These are phyloP conservation scores for Gaeumannomyces sp. DNA, from an alignment of 2,329 filamentous ascomycete species.

Conservation along the genomic window DNA sequence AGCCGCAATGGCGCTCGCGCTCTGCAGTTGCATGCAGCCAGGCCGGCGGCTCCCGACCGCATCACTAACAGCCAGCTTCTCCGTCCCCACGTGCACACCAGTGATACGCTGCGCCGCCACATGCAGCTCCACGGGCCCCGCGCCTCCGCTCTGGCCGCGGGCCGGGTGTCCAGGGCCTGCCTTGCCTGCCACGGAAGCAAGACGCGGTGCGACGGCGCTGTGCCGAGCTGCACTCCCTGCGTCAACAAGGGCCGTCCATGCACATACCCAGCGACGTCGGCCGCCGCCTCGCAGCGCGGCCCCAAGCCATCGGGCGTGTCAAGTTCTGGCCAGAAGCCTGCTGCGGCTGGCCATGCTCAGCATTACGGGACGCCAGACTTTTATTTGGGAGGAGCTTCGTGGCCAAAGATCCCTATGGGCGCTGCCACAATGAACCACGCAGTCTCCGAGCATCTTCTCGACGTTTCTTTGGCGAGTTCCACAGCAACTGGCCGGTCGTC, in stretches of 20 bases:
- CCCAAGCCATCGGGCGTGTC: neutral
- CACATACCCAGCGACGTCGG: neutral
- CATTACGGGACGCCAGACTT: too few species aligned
- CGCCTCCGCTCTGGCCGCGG: neutral
- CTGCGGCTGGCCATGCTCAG: neutral
- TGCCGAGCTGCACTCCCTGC: conserved; percentile 7
- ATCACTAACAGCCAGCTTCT: neutral
- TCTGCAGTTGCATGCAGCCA: neutral
- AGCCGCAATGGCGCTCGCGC: neutral
- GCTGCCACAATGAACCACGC: neutral
- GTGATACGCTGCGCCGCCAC: conserved; percentile 9
- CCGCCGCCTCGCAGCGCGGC: neutral
- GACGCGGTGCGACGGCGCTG: conserved; percentile 6
- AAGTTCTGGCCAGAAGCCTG: neutral
- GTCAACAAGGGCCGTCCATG: conserved; percentile 2
- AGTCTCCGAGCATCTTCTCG: neutral
- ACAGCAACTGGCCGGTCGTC: conserved; percentile 2
- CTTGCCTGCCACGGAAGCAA: conserved; percentile 6
- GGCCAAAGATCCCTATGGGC: neutral
- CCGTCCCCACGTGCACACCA: neutral
- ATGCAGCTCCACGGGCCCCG: conserved; percentile 7
- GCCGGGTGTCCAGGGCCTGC: conserved; percentile 7
- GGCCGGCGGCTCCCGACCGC: neutral
- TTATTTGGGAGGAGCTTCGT: neutral
- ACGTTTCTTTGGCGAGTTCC: conserved; percentile 6